Percentiles rank a stretch among this genome's conserved stretches.
Conservation (phyloP, 179 eudicot genomes). For the Vitellaria paradoxa region DNA sequence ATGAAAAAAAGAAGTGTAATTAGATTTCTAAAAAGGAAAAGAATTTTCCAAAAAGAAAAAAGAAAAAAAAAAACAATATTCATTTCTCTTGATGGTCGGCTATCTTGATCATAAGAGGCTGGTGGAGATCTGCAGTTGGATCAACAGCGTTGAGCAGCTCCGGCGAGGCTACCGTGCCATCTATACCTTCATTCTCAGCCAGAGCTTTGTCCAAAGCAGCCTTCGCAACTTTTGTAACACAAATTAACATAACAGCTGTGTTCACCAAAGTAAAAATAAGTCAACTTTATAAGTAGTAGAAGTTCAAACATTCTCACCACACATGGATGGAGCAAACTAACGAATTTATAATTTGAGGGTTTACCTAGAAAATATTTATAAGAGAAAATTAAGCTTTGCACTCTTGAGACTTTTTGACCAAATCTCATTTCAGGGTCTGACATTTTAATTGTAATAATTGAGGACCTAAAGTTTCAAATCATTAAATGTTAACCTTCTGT, state of each 20-base stretch:
- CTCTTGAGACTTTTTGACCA: not conserved
- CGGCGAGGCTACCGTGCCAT: constrained; percentile 26
- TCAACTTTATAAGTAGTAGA: not conserved
- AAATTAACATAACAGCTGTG: constrained; percentile 62
- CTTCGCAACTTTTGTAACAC: constrained; percentile 78
- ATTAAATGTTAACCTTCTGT: no score
- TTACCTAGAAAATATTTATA: not conserved
- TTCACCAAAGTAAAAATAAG: not conserved
- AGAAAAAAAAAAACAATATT: not conserved
- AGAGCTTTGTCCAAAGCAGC: constrained; percentile 75
- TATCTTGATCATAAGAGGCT: constrained; percentile 54
- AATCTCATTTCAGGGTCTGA: no score
- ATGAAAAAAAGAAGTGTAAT: not conserved
- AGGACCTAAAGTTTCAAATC: no score
- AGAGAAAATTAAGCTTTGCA: not conserved
- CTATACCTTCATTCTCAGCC: constrained; percentile 54
- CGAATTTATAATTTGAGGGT: not conserved
- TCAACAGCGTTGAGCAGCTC: constrained; percentile 35
- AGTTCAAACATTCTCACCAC: not conserved
- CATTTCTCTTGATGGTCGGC: constrained; percentile 41
- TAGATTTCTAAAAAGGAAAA: not conserved
- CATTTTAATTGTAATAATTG: not conserved
- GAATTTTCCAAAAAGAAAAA: constrained; percentile 22
- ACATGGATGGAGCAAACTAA: not conserved
- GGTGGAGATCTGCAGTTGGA: constrained; percentile 40